Evolutionary conservation across 495 filamentous ascomycete species (phyloP), one percentile per base, ranked within the genome.

Genomic region (Poronia punctata): DNA sequence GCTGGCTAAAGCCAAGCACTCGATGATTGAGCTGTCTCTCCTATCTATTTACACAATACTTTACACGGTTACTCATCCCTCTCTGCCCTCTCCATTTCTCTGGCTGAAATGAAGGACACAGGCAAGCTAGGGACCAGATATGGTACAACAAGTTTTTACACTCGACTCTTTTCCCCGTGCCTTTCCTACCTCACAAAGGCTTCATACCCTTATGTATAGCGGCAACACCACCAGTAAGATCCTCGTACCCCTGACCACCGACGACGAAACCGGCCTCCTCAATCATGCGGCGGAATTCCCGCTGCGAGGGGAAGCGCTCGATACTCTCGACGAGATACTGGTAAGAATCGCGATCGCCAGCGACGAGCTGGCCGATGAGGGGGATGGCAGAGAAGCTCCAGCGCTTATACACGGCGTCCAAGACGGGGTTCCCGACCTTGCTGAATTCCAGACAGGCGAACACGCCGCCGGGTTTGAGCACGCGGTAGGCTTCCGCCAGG

Each of bases 271-370:
- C 93, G 26, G 87, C 90, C 43, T 82, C 79, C 56, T 77, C 65
- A 54, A 98, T 92, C 88, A 97, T 92, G 30, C 75, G 76, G 49
- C 78, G 68, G 60, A 89, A 97, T 54, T 86, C 78, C 35, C 75
- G 66, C 70, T 98, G 92, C 35, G 68, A 76, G 3, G 93, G 93
- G 57, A 97, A 98, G 27, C 74, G 67, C 68, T 95, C 88, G 66
- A 98, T 97, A 64, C 87, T 95, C 76, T 98, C 92, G 18, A 97
- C 93, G 24, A 98, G 65, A 67, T 98, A 98, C 75, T 97, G 93
- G 62, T 98, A 98, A 56, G 87, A 95, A 50, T 88, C 88, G 35
- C 92, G 72, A 59, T 98, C 92, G 2, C 84, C 90, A 3, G 92
- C 93, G 21, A 98, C 89, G 48, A 98, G 49, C 67, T 98, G 89